These are phyloP conservation scores for Penicillium alfredii DNA, from an alignment of 495 filamentous ascomycete genomes.

Conservation along the genomic window DNA sequence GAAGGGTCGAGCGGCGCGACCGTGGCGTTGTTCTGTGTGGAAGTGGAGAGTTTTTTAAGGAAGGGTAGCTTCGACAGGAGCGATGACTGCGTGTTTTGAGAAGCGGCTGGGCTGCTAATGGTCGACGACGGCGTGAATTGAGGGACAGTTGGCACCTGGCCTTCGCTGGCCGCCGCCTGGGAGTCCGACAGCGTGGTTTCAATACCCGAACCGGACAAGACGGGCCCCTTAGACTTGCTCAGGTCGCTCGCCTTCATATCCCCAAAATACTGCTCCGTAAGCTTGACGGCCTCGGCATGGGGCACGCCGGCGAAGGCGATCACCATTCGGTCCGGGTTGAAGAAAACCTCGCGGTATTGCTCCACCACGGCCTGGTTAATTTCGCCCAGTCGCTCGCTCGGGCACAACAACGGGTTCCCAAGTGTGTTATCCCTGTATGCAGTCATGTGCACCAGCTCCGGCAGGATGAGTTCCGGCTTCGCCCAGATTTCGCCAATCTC, in stretches of 20 bases:
- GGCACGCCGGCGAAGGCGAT: conserved; percentile 91
- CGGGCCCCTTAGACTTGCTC: conserved; percentile 33
- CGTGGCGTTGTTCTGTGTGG: conserved; percentile 55
- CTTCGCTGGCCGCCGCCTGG: conserved; percentile 32
- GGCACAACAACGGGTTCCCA: conserved; percentile 89
- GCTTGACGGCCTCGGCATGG: conserved; percentile 70
- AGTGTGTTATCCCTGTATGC: conserved; percentile 94
- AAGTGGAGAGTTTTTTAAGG: conserved; percentile 80
- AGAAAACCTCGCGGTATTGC: conserved; percentile 78
- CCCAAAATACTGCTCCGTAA: conserved; percentile 82
- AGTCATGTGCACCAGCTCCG: conserved; percentile 89
- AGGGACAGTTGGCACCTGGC: conserved; percentile 34
- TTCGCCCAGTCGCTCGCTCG: conserved; percentile 67
- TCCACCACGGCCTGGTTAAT: conserved; percentile 73
- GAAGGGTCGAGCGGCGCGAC: conserved; percentile 41
- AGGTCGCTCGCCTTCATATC: conserved; percentile 61
- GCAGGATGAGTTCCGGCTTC: conserved; percentile 91
- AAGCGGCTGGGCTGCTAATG: conserved; percentile 30
- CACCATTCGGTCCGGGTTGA: conserved; percentile 82
- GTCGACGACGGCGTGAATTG: conserved; percentile 41
- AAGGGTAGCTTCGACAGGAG: conserved; percentile 86
- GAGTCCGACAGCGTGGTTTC: conserved; percentile 51
- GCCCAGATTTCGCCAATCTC: conserved; percentile 98
- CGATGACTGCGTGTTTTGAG: conserved; percentile 42
- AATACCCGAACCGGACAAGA: conserved; percentile 51